Evolutionary conservation across 2,329 filamentous ascomycete species (phyloP).

Genomic region (Cladophialophora exuberans): DNA sequence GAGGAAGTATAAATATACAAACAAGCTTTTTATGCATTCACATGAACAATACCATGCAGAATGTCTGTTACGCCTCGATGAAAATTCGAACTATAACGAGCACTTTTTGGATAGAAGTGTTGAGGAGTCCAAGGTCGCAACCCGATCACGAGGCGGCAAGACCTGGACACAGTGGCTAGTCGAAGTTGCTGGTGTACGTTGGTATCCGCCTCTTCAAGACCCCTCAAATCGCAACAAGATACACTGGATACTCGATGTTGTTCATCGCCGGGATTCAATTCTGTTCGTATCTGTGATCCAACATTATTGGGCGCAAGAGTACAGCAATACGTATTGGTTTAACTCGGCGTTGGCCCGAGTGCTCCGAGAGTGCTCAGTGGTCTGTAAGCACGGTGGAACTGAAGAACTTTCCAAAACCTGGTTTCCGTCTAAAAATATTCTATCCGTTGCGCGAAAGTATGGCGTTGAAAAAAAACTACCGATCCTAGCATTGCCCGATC

Average conservation of each 20-base stretch:
- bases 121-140: constrained; percentile 16
- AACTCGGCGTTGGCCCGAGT: constrained; percentile 6
- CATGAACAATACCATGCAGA: constrained; percentile 11
- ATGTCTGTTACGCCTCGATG: constrained; percentile 5
- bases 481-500: constrained; percentile 15
- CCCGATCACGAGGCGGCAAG: constrained; percentile 12
- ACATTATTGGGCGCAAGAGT: constrained; percentile 14
- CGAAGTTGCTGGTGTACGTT: constrained; percentile 20
- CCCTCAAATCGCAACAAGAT: constrained; percentile 4
- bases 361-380: constrained; percentile 6
- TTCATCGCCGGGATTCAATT: constrained; percentile 4
- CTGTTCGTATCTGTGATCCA: constrained; percentile 17
- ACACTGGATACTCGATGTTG: constrained; percentile 18
- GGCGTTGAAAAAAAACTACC: constrained; percentile 14
- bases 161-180: constrained; percentile 21
- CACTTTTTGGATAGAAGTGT: constrained; percentile 8
- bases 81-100: constrained; percentile 9
- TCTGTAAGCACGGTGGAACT: constrained; percentile 5
- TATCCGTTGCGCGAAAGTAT: constrained; percentile 9
- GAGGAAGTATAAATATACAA: background rate
- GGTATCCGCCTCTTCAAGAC: constrained; percentile 20
- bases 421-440: constrained; percentile 16
- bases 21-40: constrained; percentile 19
- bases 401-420: constrained; percentile 17
- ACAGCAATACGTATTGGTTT: constrained; percentile 7